Evolutionary conservation across 805 yeast species (phyloP), one percentile per base, ranked within the genome.

Genomic region (Suhomyces faveliae): DNA sequence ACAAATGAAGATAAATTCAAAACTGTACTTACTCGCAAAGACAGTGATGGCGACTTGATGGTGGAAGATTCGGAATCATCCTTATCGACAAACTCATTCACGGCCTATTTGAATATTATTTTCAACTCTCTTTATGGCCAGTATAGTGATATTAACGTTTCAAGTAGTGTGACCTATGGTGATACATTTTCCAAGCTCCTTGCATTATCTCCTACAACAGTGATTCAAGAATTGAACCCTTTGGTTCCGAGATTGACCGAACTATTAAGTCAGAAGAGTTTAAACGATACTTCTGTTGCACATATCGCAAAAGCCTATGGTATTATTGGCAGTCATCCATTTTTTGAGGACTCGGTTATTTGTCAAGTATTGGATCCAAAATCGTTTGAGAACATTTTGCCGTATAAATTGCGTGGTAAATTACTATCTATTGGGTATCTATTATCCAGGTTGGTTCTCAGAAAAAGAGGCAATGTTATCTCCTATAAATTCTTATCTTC

Each of bases 261-360:
- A 1, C 49, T 70, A 8, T 41, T 70, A n/a, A 49, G 52, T 38
- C 59, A 56, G 1, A 58, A 54, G 25, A 40, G 53, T 2, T 44
- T 62, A 15, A 52, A 53, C 30, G 71, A 68, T 15, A 25, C 40
- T 2, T 56, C 66, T 12, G 21, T 61, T 10, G 46, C 51, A 9
- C 66, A 71, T 42, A 70, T 77, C 4, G 74, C 81, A 4, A 73
- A 67, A 45, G 54, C 72, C 2, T 53, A 80, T 25, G 87, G 83
- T 22, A 73, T 80, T 3, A 64, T 80, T 47, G 75, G 68, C 2
- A 72, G 80, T 35, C 80, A 78, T 55, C 70, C 73, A 3, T 23
- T 33, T 0, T 56, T 55, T 30, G 22, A 43, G 10, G 49, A 51
- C 20, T 44, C 39, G 1, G 42, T 42, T 4, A 48, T 61, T 1